Base-by-base conservation (phyloP, 805 yeast species). In the Cephaloascus fragrans region DNA sequence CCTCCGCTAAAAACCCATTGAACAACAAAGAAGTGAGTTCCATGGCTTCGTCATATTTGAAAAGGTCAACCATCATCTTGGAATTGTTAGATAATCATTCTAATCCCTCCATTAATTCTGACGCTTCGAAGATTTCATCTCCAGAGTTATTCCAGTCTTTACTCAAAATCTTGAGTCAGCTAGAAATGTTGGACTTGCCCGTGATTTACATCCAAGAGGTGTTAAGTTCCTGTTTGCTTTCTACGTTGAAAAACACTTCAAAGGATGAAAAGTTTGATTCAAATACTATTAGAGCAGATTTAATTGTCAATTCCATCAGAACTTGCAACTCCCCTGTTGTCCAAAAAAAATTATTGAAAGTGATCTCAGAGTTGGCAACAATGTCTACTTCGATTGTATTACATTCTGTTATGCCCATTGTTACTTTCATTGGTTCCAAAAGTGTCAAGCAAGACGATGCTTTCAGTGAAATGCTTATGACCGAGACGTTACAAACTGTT, bases 351-450 rank as follows among this genome's bases (percentile, higher is more conserved):
- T 62, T 90, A 37, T 65, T 93, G 42, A 64, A 90, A 42, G 90
- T 93, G 19, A 79, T 93, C 47, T 83, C 97, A 2, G 82, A 87
- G 37, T 65, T 93, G 47, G 97, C 97, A 1, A 69, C 87, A 1
- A 62, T 93, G 40, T 84, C 90, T 10, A 96, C 97, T 6, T 97
- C 90, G 52, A 76, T 83, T 23, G 88, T 93, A 20, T 66, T 93
- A 39, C 97, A 93, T 61, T 84, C 96, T 2, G 96, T 93, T 6
- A 93, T 93, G 98, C 98, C 98, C n/a, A 90, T 93, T 38, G 93
- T 93, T 67, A 93, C 98, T 1, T 93, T 93, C 51, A 93, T 93
- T 97, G 98, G 98, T 43, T 95, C 97, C 10, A 95, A 88, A 52
- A 89, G 97, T 12, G 76, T 93, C 38, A 81, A 96, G 52, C 96